Evolutionary conservation across 1,139 yeast genomes (phyloP), one percentile per base, ranked within the genome.

Genomic region (Saccharomycopsis hybrid): DNA sequence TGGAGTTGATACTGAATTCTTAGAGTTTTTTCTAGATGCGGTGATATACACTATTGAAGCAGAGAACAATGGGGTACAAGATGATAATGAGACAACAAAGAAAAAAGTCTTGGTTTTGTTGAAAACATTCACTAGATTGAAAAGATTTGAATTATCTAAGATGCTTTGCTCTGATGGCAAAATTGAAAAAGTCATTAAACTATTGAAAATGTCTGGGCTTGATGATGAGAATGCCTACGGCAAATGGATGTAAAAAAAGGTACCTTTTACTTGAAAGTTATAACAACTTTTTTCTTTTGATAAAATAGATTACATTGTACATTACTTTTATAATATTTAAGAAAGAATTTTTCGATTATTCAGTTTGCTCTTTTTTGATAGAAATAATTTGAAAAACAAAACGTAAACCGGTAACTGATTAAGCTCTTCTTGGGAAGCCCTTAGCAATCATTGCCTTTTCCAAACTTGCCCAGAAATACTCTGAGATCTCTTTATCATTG

Each of bases 401-500:
- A n/a, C n/a, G n/a, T n/a, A n/a, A n/a, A n/a, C n/a, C n/a, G n/a
- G n/a, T n/a, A n/a, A n/a, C n/a, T n/a, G n/a, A n/a, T n/a, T n/a
- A n/a, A n/a, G n/a, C n/a, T n/a, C n/a, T n/a, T 35, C 41, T 46
- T 24, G 36, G 43, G 53, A 55, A 74, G 1, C 80, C 80, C 54
- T 66, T 70, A 4, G 66, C 59, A 2, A 77, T 60, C 66, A 85
- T 72, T 48, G 78, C 74, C 62, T 72, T 80, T 57, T 85, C 92
- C 51, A 85, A 66, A 37, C 76, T 77, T 43, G 80, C 82, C 98
- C 98, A 92, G 59, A 92, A 79, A 53, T 77, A 78, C 62, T 86
- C 88, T 33, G 83, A 85, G 29, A 87, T 83, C 73, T 90, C 95
- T 55, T 88, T 78, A 65, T 92, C 98, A 61, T 85, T 81, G 68